Evolutionary conservation across 495 filamentous ascomycete genomes (phyloP).

Genomic region (Neurospora sp.): DNA sequence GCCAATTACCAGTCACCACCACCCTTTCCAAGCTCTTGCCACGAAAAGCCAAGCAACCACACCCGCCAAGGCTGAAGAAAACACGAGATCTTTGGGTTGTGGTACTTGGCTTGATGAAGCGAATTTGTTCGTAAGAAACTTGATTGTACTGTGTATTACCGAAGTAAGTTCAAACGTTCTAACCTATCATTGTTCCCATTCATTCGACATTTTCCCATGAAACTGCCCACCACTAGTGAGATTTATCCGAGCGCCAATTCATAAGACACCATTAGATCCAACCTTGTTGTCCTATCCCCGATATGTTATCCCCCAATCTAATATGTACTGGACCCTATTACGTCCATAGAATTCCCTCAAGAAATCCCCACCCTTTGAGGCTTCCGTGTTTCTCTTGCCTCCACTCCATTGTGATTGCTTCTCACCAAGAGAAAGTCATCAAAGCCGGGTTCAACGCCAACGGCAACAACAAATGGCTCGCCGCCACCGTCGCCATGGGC

Average conservation of each 20-base stretch:
- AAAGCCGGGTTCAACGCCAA: conserved; percentile 67
- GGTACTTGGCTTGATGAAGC: not conserved
- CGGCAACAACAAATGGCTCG: conserved; percentile 59
- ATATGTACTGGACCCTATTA: not conserved
- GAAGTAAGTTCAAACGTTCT: not conserved
- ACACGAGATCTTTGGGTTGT: too few species aligned
- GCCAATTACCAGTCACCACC: too few species aligned
- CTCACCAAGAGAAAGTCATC: conserved; percentile 70
- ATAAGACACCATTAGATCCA: not conserved
- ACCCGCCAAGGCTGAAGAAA: too few species aligned
- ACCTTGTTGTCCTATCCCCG: too few species aligned
- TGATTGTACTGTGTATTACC: not conserved
- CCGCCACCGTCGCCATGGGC: conserved; percentile 63
- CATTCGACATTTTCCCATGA: not conserved
- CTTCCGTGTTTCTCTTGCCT: too few species aligned
- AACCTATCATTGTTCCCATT: not conserved
- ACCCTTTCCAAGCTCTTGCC: too few species aligned
- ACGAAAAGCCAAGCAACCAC: too few species aligned
- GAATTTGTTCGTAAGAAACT: not conserved
- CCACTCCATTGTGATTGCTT: not conserved
- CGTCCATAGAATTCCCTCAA: not conserved
- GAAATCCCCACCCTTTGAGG: too few species aligned
- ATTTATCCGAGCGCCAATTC: not conserved
- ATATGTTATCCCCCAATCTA: not conserved
- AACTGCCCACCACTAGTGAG: not conserved